These are phyloP conservation scores for Heliophila coronopifolia DNA, from an alignment of 441 rosid genomes.

Conservation along the genomic window DNA sequence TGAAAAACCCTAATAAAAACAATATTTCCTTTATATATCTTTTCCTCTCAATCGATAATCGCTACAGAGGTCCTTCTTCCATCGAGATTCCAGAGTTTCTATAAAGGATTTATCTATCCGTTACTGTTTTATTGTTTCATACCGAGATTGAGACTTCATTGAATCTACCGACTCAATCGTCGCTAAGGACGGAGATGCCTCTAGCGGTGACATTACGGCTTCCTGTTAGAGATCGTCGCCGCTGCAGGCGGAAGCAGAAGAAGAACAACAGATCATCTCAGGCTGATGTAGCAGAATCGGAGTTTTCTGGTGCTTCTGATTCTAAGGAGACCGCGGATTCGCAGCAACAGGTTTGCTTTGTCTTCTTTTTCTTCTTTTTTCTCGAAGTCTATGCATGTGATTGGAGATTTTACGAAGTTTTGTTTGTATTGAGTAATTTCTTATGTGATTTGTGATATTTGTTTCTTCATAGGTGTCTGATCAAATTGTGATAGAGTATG, in stretches of 20 bases:
- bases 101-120: too few species aligned
- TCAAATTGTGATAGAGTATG: conserved; percentile 74
- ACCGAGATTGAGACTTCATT: too few species aligned
- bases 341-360: conserved; percentile 42
- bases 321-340: conserved; percentile 47
- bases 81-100: too few species aligned
- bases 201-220: conserved; percentile 26
- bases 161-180: too few species aligned
- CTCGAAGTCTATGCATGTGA: neutral
- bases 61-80: too few species aligned
- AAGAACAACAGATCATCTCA: conserved; percentile 49
- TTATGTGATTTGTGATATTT: neutral
- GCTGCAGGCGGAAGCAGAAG: conserved; percentile 96
- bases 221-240: conserved; percentile 79
- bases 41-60: too few species aligned
- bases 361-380: neutral
- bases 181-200: conserved; percentile 58
- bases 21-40: too few species aligned
- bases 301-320: conserved; percentile 39
- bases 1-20: too few species aligned
- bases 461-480: conserved; percentile 40
- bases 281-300: conserved; percentile 27
- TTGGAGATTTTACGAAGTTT: conserved; percentile 11
- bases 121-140: too few species aligned
- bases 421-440: neutral